Evolutionary conservation across 2,329 filamentous ascomycete species (phyloP).

Genomic region (Coniochaeta ligniaria): DNA sequence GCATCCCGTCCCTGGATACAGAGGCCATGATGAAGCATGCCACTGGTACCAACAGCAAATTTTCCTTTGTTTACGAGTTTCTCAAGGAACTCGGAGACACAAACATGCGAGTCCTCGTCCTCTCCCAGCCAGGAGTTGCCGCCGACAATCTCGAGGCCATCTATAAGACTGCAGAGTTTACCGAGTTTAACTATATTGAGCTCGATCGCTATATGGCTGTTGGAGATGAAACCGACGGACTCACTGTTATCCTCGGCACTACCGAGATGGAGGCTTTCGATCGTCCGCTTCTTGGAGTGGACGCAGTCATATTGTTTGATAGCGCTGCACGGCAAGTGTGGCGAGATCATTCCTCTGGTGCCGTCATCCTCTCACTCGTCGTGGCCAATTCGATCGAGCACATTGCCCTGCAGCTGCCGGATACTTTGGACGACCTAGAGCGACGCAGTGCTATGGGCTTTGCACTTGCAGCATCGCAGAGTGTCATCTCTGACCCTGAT

Average conservation of each 20-base stretch:
- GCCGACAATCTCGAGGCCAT: conserved; percentile 46
- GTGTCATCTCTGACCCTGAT: conserved; percentile 31
- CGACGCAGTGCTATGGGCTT: conserved; percentile 33
- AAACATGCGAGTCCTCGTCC: conserved; percentile 42
- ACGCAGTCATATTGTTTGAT: conserved; percentile 49
- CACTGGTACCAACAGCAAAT: conserved; percentile 51
- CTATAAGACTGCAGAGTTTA: conserved; percentile 28
- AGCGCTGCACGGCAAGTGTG: conserved; percentile 30
- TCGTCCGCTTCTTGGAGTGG: conserved; percentile 30
- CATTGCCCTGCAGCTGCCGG: conserved; percentile 37
- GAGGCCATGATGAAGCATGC: conserved; percentile 43
- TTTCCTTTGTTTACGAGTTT: conserved; percentile 51
- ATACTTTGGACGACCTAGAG: conserved; percentile 32
- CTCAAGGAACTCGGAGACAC: conserved; percentile 34
- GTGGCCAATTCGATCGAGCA: conserved; percentile 49
- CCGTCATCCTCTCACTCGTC: conserved; percentile 39
- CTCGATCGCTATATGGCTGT: conserved; percentile 14
- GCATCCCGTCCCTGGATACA: conserved; percentile 29
- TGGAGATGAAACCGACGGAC: conserved; percentile 7
- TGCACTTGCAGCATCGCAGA: conserved; percentile 26
- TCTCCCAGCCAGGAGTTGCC: conserved; percentile 42
- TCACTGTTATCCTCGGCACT: conserved; percentile 34
- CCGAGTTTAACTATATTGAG: conserved; percentile 22
- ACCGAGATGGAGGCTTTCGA: conserved; percentile 26
- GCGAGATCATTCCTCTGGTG: conserved; percentile 19